Conservation (phyloP, 768 basidiomycete genomes). For the Hirschioporus abietinus region DNA sequence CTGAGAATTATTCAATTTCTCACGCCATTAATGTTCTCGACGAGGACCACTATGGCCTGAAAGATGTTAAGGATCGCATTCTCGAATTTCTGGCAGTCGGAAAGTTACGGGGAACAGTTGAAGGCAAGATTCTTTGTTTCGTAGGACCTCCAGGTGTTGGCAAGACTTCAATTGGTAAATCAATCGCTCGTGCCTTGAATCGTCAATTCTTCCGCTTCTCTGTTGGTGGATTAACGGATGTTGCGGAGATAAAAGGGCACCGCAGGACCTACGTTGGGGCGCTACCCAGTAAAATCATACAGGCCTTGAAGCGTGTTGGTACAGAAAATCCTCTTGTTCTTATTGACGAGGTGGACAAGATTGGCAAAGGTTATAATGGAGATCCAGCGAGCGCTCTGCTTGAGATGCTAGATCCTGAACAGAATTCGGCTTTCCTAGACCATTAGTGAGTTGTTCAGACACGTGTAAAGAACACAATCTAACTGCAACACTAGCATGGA, state of each 20-base stretch:
- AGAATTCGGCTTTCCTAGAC: slow-evolving; percentile 91
- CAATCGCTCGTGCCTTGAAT: slow-evolving; percentile 85
- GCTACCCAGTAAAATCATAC: slow-evolving; percentile 91
- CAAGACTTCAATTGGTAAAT: slow-evolving; percentile 95
- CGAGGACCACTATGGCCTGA: slow-evolving; percentile 90
- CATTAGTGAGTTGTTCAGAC: slow-evolving; percentile 65
- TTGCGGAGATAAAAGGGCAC: slow-evolving; percentile 99
- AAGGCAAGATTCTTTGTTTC: slow-evolving; percentile 97
- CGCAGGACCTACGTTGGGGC: slow-evolving; percentile 95
- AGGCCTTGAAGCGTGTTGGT: slow-evolving; percentile 87
- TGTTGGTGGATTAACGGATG: slow-evolving; percentile 94
- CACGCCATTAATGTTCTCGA: slow-evolving; percentile 84
- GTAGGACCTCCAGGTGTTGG: slow-evolving; percentile 97
- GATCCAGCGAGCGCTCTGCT: slow-evolving; percentile 88
- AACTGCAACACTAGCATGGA: slow-evolving; percentile 62
- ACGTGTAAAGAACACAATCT: slow-evolving; percentile 11
- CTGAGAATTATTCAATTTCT: slow-evolving; percentile 85
- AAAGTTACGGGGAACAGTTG: slow-evolving; percentile 87
- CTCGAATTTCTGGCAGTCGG: slow-evolving; percentile 95
- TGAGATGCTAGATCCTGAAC: slow-evolving; percentile 94
- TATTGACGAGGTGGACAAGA: slow-evolving; percentile 96
- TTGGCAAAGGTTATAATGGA: slow-evolving; percentile 85
- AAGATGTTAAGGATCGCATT: slow-evolving; percentile 90
- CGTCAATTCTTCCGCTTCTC: slow-evolving; percentile 96
- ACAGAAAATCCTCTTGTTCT: slow-evolving; percentile 92